Evolutionary conservation across 257 asterid genomes (phyloP).

Genomic region (Nicotiana attenuata): DNA sequence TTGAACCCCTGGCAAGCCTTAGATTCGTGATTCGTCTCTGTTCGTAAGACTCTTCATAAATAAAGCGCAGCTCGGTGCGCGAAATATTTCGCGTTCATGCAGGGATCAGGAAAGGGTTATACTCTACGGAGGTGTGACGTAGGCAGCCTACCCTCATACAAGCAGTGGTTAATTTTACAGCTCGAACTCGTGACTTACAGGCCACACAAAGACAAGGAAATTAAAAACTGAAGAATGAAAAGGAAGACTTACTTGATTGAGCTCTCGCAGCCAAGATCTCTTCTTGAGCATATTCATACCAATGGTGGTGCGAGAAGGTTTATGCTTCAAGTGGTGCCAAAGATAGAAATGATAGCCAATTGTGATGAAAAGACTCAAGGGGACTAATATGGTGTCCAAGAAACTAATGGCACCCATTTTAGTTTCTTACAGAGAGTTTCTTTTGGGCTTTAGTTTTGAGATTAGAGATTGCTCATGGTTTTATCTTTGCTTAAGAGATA

Average conservation of each 20-base stretch:
- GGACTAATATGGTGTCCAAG: slow-evolving; percentile 60
- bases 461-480: background rate
- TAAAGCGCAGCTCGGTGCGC: rapidly evolving
- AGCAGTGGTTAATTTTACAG: too few relatives aligned
- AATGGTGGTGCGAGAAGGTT: slow-evolving; percentile 47
- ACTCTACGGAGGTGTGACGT: too few relatives aligned
- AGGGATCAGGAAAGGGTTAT: too few relatives aligned
- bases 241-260: slow-evolving; percentile 42
- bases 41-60: too few relatives aligned
- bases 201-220: background rate
- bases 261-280: slow-evolving; percentile 52
- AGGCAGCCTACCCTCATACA: too few relatives aligned
- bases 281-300: slow-evolving; percentile 54
- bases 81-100: rapidly evolving
- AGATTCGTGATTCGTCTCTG: background rate
- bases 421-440: background rate
- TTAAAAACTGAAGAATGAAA: background rate
- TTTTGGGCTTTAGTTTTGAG: background rate
- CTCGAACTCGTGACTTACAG: too few relatives aligned
- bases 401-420: slow-evolving; percentile 27
- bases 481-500: background rate
- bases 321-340: slow-evolving; percentile 47
- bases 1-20: background rate
- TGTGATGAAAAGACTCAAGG: slow-evolving; percentile 57
- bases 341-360: slow-evolving; percentile 77